A percentile compares a stretch with the other conserved stretches of the same genome.
phyloP scores from a whole-genome alignment of 164 flowering plant genomes.

The Echeveria elegans region DNA sequence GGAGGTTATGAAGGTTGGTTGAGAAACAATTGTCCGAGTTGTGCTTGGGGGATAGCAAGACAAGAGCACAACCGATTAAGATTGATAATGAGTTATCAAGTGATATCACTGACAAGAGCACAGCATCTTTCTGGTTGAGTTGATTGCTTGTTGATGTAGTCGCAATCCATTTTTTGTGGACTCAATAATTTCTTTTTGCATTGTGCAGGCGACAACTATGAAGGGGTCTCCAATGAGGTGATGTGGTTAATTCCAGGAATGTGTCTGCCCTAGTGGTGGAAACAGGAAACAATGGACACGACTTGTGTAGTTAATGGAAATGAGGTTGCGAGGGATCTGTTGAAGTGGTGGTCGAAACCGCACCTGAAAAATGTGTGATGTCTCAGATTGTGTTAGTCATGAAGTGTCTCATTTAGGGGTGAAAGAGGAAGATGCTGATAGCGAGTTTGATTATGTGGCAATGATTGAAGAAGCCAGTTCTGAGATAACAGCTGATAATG shows the following conservation, averaged over 20 bases:
- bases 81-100: constrained; percentile 14
- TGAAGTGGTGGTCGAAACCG: background rate
- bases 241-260: background rate
- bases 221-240: background rate
- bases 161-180: background rate
- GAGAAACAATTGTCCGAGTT: constrained; percentile 23
- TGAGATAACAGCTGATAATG: background rate
- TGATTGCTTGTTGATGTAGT: too few relatives aligned
- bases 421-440: background rate
- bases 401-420: too few relatives aligned
- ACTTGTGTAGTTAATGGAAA: background rate
- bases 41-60: constrained; percentile 13
- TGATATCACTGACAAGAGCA: constrained; percentile 9
- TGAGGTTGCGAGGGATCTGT: background rate
- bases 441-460: background rate
- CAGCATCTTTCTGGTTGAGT: too few relatives aligned
- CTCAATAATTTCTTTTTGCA: background rate
- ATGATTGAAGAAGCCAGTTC: background rate
- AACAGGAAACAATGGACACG: background rate
- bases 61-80: constrained; percentile 1
- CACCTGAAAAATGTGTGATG: too few relatives aligned
- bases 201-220: background rate
- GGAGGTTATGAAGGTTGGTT: constrained; percentile 34
- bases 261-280: background rate
- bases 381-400: too few relatives aligned